Base-by-base conservation (phyloP, 2,329 filamentous ascomycete genomes). In the Ceratocystis diversiconidia region DNA sequence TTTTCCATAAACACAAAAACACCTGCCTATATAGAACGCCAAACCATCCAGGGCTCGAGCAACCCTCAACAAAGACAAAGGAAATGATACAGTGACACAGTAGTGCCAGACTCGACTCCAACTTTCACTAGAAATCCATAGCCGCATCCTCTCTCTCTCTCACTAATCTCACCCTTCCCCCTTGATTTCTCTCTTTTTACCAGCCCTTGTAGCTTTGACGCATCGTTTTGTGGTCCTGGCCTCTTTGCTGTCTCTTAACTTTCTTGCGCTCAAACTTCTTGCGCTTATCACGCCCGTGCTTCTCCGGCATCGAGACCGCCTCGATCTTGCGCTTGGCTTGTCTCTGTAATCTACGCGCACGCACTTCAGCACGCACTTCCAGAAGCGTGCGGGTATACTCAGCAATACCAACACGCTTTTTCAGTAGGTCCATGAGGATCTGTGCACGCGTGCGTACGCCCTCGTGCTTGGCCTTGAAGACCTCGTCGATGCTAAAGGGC, bases 311-410 rank as follows among this genome's bases (percentile, higher is more conserved):
- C 62, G 82, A 82, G 28, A 99, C 85, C 10, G 89, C 89, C 73
- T 95, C 92, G 69, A 97, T 89, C 76, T 90, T 89, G 71, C 94
- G 83, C 82, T 99, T 99, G 69, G 81, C 84, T 64, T 87, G 84
- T 69, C 95, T 79, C 71, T 85, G 83, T 73, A 90, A 84, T 70
- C 94, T 80, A 71, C 87, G 84, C 69, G 82, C 80, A 72, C 82
- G 83, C n/a, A 94, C 85, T 17, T 80, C 82, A 63, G 88, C 85
- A 68, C 90, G 84, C 5, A 95, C 89, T 50, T 82, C 81, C 48
- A 89, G 75, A 72, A 97, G 79, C 59, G 86, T 81, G 65, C 81
- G 79, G n/a, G 92, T 85, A 76, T 92, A 99, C 68, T 84, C 84
- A 0, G 85, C 83, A 1, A 88, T 90, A 50, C 92, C 94, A 63